These are phyloP conservation scores for Yamadazyma dendronema DNA, from an alignment of 1,139 yeast genomes.

Conservation along the genomic window DNA sequence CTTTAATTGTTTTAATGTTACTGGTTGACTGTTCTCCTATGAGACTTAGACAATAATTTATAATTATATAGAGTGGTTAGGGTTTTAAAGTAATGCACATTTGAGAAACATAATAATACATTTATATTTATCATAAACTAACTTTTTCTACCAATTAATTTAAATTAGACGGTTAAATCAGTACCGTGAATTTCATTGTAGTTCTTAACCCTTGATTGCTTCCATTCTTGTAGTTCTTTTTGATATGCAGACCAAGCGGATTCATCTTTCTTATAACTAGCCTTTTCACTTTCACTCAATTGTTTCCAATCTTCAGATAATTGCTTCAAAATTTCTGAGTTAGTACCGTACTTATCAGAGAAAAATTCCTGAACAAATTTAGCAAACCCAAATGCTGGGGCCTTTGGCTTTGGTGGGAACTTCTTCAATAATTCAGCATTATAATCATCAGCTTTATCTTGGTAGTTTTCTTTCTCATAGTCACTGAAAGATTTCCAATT, in stretches of 20 bases:
- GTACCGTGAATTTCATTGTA: slow-evolving; percentile 13
- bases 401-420: slow-evolving; percentile 36
- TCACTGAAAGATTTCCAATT: slow-evolving; percentile 16
- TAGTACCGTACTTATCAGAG: slow-evolving; percentile 20
- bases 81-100: slow-evolving; percentile 5
- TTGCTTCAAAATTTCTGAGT: slow-evolving; percentile 24
- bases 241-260: slow-evolving; percentile 21
- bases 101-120: not conserved
- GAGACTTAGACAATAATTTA: slow-evolving; percentile 4
- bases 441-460: slow-evolving; percentile 24
- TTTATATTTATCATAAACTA: not conserved
- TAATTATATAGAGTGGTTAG: slow-evolving; percentile 9
- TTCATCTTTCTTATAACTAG: slow-evolving; percentile 22
- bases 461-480: slow-evolving; percentile 26
- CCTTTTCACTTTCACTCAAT: slow-evolving; percentile 30
- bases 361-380: slow-evolving; percentile 30
- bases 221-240: slow-evolving; percentile 28
- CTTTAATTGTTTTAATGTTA: slow-evolving; percentile 6
- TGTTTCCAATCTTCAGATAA: slow-evolving; percentile 30
- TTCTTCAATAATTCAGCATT: slow-evolving; percentile 26
- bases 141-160: not conserved
- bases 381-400: slow-evolving; percentile 32
- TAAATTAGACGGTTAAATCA: slow-evolving; percentile 1
- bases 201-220: slow-evolving; percentile 13
- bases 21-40: slow-evolving; percentile 8